Evolutionary conservation across 176 grass and related monocot species (phyloP).

Genomic region (Oryza glumipatula): DNA sequence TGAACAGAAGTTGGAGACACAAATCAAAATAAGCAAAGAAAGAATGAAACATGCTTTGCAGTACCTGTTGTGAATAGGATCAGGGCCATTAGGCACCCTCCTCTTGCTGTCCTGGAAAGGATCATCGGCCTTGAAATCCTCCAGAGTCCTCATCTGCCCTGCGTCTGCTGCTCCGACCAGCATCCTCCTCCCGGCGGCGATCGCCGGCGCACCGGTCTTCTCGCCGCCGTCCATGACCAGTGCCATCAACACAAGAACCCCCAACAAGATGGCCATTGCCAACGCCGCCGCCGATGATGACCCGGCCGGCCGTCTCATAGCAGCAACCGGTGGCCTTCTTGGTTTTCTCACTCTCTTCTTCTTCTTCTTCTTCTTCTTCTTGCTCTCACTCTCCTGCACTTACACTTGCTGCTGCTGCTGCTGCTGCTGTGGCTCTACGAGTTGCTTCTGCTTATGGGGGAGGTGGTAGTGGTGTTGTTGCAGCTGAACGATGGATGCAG

Average conservation of each 20-base stretch:
- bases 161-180: conserved; percentile 26
- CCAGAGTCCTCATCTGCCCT: conserved; percentile 26
- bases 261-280: conserved; percentile 54
- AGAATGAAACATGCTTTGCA: background rate
- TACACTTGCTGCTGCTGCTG: conserved; percentile 1
- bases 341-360: conserved; percentile 2
- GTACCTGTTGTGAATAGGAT: conserved; percentile 97
- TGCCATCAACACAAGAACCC: conserved; percentile 51
- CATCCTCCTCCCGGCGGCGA: conserved; percentile 47
- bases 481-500: conserved; percentile 23
- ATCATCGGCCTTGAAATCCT: conserved; percentile 44
- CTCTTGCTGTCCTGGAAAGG: conserved; percentile 67
- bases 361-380: conserved; percentile 3
- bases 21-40: background rate
- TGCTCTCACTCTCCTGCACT: background rate
- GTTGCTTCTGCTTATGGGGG: conserved; percentile 25
- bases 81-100: conserved; percentile 85
- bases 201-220: conserved; percentile 23
- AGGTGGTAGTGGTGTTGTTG: conserved; percentile 26
- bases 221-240: conserved; percentile 36
- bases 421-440: conserved; percentile 13
- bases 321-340: background rate
- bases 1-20: background rate
- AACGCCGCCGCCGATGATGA: conserved; percentile 29
- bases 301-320: conserved; percentile 45